Evolutionary conservation across 148 eudicot genomes (phyloP), one percentile per base, ranked within the genome.

Genomic region (Pharnaceum exiguum): DNA sequence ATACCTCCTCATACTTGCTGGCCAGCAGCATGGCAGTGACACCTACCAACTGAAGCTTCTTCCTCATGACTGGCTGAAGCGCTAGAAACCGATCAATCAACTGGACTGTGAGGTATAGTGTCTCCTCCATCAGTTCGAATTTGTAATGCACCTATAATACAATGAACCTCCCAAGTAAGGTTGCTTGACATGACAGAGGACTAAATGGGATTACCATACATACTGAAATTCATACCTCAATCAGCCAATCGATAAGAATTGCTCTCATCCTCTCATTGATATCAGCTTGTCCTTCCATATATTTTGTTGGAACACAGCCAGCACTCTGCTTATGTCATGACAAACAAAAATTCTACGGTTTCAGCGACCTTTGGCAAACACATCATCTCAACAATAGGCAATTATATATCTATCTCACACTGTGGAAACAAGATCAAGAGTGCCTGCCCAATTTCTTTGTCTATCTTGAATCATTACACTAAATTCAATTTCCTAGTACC

Each of bases 91-190:
- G 73, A 70, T 90, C 97, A 19, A 90, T 78, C 48, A 90, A 77
- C 63, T 79, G 84, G 28, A 90, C 85, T 1, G 93, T 90, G 18
- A 90, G 77, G 59, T 74, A 90, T 16, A 90, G 56, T 5, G 97
- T 87, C 83, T 90, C 97, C 24, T 90, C 93, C 95, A 82, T 80
- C 75, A 90, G 60, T 59, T 87, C 95, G 45, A 90, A 90, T 66
- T 82, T 87, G 77, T 90, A 73, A 67, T 90, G 97, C 22, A 90
- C 95, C 97, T 90, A 67, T 36, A 30, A 43, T 45, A 16, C 27
- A 25, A 57, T n/a, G 21, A 63, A 30, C 56, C 2, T 1, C 12
- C 46, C 45, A 52, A 30, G 16, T 13, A 22, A 18, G 26, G 21
- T 5, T 12, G 2, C 3, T 16, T 1, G 46, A 51, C 2, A 11